These are phyloP conservation scores for Poa annua DNA, from an alignment of 176 grass and related monocot species.

Conservation along the genomic window DNA sequence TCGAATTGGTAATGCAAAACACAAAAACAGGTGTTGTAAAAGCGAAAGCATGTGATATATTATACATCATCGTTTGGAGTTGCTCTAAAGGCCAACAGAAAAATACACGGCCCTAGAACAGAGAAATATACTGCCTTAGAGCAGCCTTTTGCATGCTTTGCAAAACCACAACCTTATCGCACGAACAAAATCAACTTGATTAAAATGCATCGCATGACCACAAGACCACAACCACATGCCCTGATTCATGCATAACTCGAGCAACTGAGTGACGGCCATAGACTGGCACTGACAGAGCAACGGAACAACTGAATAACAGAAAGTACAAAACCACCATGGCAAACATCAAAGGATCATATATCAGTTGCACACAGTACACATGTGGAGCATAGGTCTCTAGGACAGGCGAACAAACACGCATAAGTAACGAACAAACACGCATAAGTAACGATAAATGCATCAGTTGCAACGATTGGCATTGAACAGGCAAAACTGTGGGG, in stretches of 20 bases:
- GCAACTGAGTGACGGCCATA: not conserved
- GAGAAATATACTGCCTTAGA: not conserved
- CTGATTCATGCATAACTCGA: not conserved
- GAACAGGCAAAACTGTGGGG: constrained; percentile 40
- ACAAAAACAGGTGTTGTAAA: no score
- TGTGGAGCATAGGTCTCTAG: constrained; percentile 4
- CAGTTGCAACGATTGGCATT: not conserved
- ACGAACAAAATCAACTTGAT: not conserved
- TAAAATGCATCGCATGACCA: no score
- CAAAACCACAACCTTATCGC: not conserved
- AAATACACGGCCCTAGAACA: not conserved
- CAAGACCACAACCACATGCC: not conserved
- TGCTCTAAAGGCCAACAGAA: not conserved
- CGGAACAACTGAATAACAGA: not conserved
- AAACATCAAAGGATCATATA: constrained; percentile 21
- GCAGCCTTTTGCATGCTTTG: not conserved
- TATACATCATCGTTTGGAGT: no score
- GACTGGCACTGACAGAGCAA: not conserved
- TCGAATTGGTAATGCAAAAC: no score
- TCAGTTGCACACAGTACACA: constrained; percentile 29
- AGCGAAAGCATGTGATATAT: no score
- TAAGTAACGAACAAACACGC: constrained; percentile 1
- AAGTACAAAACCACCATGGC: not conserved
- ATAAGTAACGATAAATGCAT: constrained; percentile 15
- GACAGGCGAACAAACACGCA: not conserved